Evolutionary conservation across 306 rosid species (phyloP), one percentile per base, ranked within the genome.

Genomic region (Prosopis cineraria): DNA sequence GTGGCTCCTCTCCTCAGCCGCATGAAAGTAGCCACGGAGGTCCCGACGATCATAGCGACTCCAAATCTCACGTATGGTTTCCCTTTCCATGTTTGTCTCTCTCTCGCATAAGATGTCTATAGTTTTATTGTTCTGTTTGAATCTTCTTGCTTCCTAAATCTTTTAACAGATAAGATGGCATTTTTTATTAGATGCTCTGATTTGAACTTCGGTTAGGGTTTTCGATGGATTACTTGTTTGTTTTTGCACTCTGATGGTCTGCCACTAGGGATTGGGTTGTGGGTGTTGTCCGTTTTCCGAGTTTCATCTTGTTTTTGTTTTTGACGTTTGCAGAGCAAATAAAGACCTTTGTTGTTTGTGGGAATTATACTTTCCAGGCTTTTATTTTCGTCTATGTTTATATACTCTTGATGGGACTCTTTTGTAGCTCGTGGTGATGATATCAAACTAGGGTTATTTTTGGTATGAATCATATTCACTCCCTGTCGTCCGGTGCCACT

Each of bases 1-100:
- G 83, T n/a, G 93, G 75, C 60, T 78, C 82, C 62, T 89, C 98
- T 78, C 98, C 99, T 17, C 93, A 65, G 27, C 88, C 84, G 29
- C 90, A 77, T 1, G 89, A 84, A 29, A 33, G 80, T 19, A 78
- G 82, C 67, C 87, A 86, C 27, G 87, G 48, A n/a, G 70, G 52
- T 67, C 72, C 72, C 13, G 72, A 90, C 11, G 90, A 90, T 74
- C 83, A 82, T 82, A 81, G 48, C 74, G 98, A 90, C 77, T 85
- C 94, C 79, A 95, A 91, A 87, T 85, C 96, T 76, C 92, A 80
- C 78, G 99, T 95, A 76, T 66, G 63, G 2, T 44, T 10, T 33
- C 12, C 45, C 56, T 66, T n/a, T 31, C 36, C 34, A 10, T 33
- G 7, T 2, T 5, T 7, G 11, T 3, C 7, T n/a, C 47, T 19